Conservation (phyloP, 1,139 yeast species). For the Geotrichum aggregatum region DNA sequence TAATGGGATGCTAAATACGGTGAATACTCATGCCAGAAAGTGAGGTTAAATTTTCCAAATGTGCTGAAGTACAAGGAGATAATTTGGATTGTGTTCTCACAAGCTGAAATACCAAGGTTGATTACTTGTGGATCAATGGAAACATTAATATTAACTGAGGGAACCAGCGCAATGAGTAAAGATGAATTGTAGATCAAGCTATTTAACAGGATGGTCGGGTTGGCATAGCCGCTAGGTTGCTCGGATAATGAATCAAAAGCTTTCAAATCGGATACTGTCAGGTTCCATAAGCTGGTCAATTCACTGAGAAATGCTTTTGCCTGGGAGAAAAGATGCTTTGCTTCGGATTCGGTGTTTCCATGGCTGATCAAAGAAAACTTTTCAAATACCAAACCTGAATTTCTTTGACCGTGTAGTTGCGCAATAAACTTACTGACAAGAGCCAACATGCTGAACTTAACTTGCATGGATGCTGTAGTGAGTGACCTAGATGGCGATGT, state of each 20-base stretch:
- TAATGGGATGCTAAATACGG: conserved; percentile 15
- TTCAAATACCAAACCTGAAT: conserved; percentile 8
- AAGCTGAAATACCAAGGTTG: conserved; percentile 12
- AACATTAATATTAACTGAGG: conserved; percentile 1
- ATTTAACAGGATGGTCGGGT: conserved; percentile 17
- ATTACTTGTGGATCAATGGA: conserved; percentile 3
- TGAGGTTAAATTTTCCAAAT: conserved; percentile 15
- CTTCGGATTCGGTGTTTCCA: not conserved
- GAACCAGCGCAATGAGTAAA: conserved; percentile 2
- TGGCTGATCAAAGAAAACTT: not conserved
- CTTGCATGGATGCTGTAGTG: conserved; percentile 14
- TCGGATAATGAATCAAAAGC: not conserved
- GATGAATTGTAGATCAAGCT: conserved; percentile 15
- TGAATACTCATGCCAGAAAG: conserved; percentile 19
- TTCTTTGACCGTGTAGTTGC: conserved; percentile 10
- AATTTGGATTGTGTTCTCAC: conserved; percentile 3
- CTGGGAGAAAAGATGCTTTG: not conserved
- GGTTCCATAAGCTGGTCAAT: conserved; percentile 11
- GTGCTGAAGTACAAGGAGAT: conserved; percentile 8
- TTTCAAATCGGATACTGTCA: conserved; percentile 12
- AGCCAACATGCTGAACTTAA: conserved; percentile 9
- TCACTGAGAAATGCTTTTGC: conserved; percentile 7
- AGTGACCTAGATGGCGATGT: not conserved
- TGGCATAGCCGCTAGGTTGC: conserved; percentile 2
- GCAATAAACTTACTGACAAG: conserved; percentile 9